Evolutionary conservation across 2,329 filamentous ascomycete species (phyloP).

Genomic region (Cytospora chrysosperma): DNA sequence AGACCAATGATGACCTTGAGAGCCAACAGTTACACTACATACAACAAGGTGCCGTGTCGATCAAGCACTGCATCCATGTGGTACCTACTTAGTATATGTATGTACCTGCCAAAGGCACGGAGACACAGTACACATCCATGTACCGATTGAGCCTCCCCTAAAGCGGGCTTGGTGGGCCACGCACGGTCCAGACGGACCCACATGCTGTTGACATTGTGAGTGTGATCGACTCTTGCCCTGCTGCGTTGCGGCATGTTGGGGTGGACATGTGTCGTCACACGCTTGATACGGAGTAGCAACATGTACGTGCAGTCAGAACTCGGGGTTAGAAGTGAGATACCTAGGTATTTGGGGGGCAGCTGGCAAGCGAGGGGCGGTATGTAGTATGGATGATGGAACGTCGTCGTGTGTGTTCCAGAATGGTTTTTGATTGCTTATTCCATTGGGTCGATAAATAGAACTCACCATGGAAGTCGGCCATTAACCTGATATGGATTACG

Average conservation of each 20-base stretch:
- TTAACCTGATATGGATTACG: conserved; percentile 20
- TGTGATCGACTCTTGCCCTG: background rate
- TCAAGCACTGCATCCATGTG: no score
- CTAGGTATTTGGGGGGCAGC: no score
- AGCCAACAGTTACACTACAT: no score
- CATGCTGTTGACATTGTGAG: background rate
- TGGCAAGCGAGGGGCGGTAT: background rate
- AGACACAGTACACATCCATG: no score
- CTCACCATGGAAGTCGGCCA: conserved; percentile 15
- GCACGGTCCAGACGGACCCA: background rate
- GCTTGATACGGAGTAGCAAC: background rate
- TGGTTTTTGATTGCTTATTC: background rate
- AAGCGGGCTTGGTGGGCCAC: background rate
- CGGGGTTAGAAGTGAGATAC: background rate
- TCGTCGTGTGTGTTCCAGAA: background rate
- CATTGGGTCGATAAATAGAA: background rate
- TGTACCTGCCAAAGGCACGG: no score
- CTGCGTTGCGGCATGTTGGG: background rate
- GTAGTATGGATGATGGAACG: no score
- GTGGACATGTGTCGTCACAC: background rate
- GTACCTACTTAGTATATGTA: no score
- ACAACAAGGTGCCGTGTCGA: no score
- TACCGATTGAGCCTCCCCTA: background rate
- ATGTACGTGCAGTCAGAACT: no score
- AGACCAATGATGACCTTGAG: no score